Evolutionary conservation across 176 grass and related monocot genomes (phyloP).

Genomic region (Echinochloa phyllopogon): DNA sequence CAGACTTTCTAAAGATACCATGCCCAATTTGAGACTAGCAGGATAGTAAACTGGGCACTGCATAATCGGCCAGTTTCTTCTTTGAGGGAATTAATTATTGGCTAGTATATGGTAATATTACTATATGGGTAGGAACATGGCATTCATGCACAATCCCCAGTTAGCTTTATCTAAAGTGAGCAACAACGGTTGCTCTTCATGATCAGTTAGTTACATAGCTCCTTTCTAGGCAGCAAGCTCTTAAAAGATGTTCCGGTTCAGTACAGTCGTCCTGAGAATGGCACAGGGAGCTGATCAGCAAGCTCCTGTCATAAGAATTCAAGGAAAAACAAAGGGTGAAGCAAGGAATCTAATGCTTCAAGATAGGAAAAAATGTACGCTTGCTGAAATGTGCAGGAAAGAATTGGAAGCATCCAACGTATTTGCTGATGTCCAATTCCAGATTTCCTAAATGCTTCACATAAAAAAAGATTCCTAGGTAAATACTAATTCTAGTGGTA

Average conservation of each 20-base stretch:
- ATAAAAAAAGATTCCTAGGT: neutral
- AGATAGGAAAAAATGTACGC: neutral
- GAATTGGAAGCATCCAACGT: neutral
- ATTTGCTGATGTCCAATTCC: neutral
- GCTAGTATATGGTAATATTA: constrained; percentile 1
- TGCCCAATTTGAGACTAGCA: constrained; percentile 14
- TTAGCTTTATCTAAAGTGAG: constrained; percentile 55
- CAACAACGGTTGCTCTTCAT: constrained; percentile 43
- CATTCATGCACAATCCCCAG: constrained; percentile 22
- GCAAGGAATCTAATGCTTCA: constrained; percentile 45
- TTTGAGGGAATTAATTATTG: neutral
- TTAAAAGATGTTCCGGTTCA: constrained; percentile 56
- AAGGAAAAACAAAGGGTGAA: constrained; percentile 18
- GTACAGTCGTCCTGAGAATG: constrained; percentile 45
- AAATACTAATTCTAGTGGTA: neutral
- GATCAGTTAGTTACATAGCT: constrained; percentile 47
- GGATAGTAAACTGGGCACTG: constrained; percentile 35
- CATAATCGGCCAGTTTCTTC: constrained; percentile 15
- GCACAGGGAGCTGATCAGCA: constrained; percentile 26
- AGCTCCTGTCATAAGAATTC: neutral
- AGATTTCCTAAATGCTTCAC: neutral
- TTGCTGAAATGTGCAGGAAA: neutral
- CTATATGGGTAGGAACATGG: constrained; percentile 26
- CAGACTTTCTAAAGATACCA: constrained; percentile 29
- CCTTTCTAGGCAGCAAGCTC: constrained; percentile 58